Base-by-base conservation (phyloP, 2,329 filamentous ascomycete genomes). In the Meredithiella fracta region DNA sequence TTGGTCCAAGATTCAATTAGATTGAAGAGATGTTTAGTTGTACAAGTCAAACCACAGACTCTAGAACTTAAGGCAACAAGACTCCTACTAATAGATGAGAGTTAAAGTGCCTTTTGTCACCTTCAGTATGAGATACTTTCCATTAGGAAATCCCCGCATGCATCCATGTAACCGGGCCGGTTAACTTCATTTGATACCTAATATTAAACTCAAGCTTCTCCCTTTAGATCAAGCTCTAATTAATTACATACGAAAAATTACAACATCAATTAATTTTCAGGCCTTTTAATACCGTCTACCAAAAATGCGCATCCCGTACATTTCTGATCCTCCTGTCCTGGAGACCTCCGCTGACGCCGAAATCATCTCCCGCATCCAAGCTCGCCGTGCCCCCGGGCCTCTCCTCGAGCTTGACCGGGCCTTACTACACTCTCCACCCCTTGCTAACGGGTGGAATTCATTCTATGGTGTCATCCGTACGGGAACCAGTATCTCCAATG, bases 371-470 rank as follows among this genome's bases (percentile, higher is more conserved):
- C 82, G 82, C 62, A 79, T 88, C 63, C 69, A 72, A 8, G 79
- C 76, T 34, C 82, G 85, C 15, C 81, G 85, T 23, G 69, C 72
- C 1, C 83, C 85, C 0, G 79, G 84, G 1, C 82, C 83, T 1
- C 76, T 91, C 20, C 84, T 86, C 59, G 69, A 82, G 0, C 77
- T 91, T n/a, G 86, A 91, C 66, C 77, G 87, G 1, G 74, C 86
- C 1, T 77, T 91, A 1, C 75, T 91, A 11, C 86, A 91, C 70
- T 78, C 82, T 20, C 83, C 85, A 1, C 70, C 80, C 17, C 77
- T 91, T 1, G 85, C 86, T 15, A 82, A 87, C 68, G 86, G 86
- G 54, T 86, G 82, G 81, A 86, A 85, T 70, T 69, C 72, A 11
- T 82, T 86, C 66, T 73, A 86, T 9, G 82, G 81, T 58, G 78